These are phyloP conservation scores for Backusella tuberculispora DNA, from an alignment of 192 early-diverging fungal genomes.

Conservation along the genomic window DNA sequence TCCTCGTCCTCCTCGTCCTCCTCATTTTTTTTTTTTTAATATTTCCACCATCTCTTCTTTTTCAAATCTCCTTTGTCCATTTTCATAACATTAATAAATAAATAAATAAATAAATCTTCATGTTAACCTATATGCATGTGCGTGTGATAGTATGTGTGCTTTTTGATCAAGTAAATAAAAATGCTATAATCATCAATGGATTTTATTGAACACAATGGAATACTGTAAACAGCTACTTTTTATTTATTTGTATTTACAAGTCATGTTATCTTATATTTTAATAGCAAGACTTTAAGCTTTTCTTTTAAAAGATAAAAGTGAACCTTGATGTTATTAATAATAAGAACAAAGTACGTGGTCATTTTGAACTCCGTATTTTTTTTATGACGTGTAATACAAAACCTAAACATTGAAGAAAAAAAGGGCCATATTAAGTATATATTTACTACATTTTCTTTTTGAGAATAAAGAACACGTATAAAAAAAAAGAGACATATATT, in stretches of 20 bases:
- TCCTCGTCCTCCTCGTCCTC: neutral
- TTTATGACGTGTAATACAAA: conserved; percentile 13
- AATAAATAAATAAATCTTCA: too few species aligned
- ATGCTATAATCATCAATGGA: too few species aligned
- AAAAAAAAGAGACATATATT: neutral
- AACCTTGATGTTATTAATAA: neutral
- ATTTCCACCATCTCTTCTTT: too few species aligned
- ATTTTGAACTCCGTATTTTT: neutral
- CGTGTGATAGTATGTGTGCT: too few species aligned
- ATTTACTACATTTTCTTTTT: neutral
- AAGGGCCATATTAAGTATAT: neutral
- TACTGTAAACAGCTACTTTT: too few species aligned
- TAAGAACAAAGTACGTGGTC: neutral
- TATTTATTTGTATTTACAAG: too few species aligned
- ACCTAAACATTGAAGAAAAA: neutral
- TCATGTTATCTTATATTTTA: neutral
- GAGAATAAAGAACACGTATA: neutral
- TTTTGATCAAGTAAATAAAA: too few species aligned
- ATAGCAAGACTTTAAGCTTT: neutral
- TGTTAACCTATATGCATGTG: too few species aligned
- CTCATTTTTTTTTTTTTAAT: neutral
- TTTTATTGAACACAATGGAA: too few species aligned
- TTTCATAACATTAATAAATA: too few species aligned
- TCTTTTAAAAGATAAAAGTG: neutral
- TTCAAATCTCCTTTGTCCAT: too few species aligned